Conservation (phyloP, 2,329 filamentous ascomycete genomes). For the Trichoderma gracile region DNA sequence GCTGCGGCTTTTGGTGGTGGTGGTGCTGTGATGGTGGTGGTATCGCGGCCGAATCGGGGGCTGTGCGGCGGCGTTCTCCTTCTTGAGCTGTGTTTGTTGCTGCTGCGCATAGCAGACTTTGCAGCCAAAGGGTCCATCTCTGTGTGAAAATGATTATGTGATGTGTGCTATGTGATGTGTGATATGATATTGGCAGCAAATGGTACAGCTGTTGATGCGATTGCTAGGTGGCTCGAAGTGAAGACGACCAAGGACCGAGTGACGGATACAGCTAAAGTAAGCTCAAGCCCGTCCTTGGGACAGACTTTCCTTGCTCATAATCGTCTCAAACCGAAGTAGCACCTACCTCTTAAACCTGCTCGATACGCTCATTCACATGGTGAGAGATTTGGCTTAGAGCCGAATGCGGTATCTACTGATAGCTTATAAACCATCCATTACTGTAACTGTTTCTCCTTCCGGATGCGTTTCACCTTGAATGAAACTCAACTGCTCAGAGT, state of each 20-base stretch:
- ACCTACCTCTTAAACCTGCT: no score
- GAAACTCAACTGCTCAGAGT: no score
- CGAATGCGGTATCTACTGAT: no score
- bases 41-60: not conserved
- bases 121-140: not conserved
- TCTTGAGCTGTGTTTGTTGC: not conserved
- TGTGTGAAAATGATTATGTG: not conserved
- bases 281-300: not conserved
- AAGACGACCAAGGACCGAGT: no score
- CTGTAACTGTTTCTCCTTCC: no score
- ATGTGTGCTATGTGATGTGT: not conserved
- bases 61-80: not conserved
- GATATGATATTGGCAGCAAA: not conserved
- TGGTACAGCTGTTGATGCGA: not conserved
- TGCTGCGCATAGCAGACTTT: not conserved
- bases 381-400: not conserved
- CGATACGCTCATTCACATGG: not conserved
- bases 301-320: not conserved
- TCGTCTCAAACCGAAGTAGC: no score
- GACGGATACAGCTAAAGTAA: not conserved
- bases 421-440: no score
- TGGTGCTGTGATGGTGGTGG: not conserved
- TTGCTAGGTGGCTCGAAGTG: no score
- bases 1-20: not conserved
- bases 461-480: no score